phyloP scores from a whole-genome alignment of 129 eudicot genomes.

The Silybum marianum region DNA sequence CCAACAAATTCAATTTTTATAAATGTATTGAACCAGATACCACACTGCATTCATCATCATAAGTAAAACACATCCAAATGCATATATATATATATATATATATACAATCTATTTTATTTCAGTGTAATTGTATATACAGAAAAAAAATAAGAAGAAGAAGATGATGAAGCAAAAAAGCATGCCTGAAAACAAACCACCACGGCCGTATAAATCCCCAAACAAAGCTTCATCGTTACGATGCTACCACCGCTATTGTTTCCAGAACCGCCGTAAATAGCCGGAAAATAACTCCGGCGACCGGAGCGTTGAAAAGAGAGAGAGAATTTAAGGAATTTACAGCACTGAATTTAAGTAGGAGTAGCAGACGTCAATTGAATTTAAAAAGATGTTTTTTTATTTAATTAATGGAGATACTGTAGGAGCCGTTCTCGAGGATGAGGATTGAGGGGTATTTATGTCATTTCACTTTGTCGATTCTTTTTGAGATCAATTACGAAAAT shows the following conservation, averaged over 20 bases:
- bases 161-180: too few species aligned
- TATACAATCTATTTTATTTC: background rate
- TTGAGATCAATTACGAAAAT: constrained; percentile 12
- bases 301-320: constrained; percentile 14
- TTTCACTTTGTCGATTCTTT: background rate
- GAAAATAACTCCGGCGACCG: constrained; percentile 33
- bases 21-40: background rate
- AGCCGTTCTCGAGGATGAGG: background rate
- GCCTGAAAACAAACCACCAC: constrained; percentile 37
- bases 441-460: constrained; percentile 23
- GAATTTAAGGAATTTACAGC: constrained; percentile 26
- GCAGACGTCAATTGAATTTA: constrained; percentile 6
- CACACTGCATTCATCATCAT: background rate
- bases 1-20: background rate
- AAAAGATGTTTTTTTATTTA: background rate
- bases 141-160: background rate
- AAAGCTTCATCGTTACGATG: constrained; percentile 27
- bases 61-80: constrained; percentile 3
- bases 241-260: background rate
- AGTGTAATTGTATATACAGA: background rate
- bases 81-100: too few species aligned
- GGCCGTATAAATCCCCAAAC: constrained; percentile 11
- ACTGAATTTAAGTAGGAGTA: constrained; percentile 21
- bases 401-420: background rate
- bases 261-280: background rate